phyloP scores from a whole-genome alignment of 2,329 filamentous ascomycete genomes.

The Phialophora expanda region DNA sequence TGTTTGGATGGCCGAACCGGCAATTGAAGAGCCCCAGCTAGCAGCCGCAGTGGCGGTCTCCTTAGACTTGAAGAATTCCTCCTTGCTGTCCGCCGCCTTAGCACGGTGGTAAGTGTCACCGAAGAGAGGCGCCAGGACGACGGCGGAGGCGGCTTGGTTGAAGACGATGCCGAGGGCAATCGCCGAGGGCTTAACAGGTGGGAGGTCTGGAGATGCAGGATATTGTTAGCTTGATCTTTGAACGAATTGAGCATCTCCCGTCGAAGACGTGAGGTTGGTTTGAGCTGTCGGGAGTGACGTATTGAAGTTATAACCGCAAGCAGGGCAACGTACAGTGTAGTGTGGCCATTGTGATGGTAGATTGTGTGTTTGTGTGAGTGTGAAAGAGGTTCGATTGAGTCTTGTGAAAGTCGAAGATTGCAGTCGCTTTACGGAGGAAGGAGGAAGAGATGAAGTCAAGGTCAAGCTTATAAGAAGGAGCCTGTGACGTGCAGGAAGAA shows the following conservation, averaged over 20 bases:
- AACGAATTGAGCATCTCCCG: conserved; percentile 4
- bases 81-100: conserved; percentile 88
- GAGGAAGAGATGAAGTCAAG: conserved; percentile 16
- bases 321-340: conserved; percentile 60
- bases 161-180: conserved; percentile 95
- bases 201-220: conserved; percentile 60
- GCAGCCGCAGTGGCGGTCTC: conserved; percentile 86
- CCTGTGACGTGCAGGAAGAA: conserved; percentile 26
- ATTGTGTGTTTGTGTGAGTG: conserved; percentile 5
- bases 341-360: conserved; percentile 59
- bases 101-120: conserved; percentile 93
- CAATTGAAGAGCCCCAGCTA: conserved; percentile 86
- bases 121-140: conserved; percentile 85
- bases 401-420: conserved; percentile 6
- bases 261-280: conserved; percentile 14
- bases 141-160: conserved; percentile 89
- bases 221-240: conserved; percentile 25
- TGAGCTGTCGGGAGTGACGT: conserved; percentile 28
- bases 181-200: conserved; percentile 93
- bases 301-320: conserved; percentile 5
- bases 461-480: conserved; percentile 24
- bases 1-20: conserved; percentile 85
- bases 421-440: conserved; percentile 19
- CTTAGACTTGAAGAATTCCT: conserved; percentile 94
- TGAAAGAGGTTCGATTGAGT: conserved; percentile 7